Base-by-base conservation (phyloP, 164 flowering plant species). In the Liriodendron chinense region DNA sequence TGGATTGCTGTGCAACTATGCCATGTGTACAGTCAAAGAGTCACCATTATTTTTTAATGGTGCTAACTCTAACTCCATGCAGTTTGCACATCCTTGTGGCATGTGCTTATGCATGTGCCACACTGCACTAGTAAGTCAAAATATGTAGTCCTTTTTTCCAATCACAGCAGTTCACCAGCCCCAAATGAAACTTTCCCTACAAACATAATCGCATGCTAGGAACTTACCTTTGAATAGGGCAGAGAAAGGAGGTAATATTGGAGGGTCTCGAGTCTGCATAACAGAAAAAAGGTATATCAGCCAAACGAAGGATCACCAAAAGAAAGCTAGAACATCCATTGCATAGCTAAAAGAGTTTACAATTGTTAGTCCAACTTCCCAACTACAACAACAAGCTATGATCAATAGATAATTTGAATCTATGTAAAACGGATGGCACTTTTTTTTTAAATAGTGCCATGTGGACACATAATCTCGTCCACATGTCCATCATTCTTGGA, bases 221-320 rank as follows among this genome's bases (percentile, higher is more conserved):
- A 12, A 70, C 63, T 69, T 77, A 91, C 94, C 91, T 87, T 79
- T 86, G 28, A 89, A 73, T 65, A 91, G 64, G 7, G 69, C 84
- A 78, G 88, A 83, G 70, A 91, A 89, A 63, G 94, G 89, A 80
- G 94, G 94, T 78, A 91, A 80, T 78, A 91, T 88, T 13, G 90
- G 94, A 78, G 92, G 89, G 56, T 85, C 71, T 63, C 91, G 84
- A 74, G 87, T 88, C 94, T 91, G 92, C 84, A 84, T 59, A 50
- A 75, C 16, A 70, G 78, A 68, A 72, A 21, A 23, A 14, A 34
- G 77, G 61, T 18, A 66, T 43, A 63, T 74, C 5, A 71, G 34
- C 16, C 4, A 12, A 53, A 16, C 18, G 3, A 53, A 53, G 18
- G 59, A 53, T 53, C 59, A 53, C 20, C 59, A 53, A 53, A 53